These are phyloP conservation scores for Dichotomocladium elegans DNA, from an alignment of 371 early-diverging fungal genomes.

Conservation along the genomic window DNA sequence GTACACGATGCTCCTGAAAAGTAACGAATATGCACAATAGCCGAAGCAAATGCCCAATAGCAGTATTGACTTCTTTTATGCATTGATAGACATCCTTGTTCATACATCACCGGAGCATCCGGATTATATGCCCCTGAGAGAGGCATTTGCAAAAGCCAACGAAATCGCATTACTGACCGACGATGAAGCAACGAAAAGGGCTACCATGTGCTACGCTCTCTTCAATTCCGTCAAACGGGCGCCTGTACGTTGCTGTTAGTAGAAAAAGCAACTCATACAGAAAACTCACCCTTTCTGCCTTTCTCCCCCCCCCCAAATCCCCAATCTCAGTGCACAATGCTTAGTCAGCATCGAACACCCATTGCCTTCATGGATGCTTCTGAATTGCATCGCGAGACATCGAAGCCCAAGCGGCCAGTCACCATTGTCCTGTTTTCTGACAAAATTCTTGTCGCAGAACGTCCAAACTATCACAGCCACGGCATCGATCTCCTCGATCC, in stretches of 20 bases:
- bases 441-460: constrained; percentile 37
- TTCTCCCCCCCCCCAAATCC: not conserved
- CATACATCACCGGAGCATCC: constrained; percentile 28
- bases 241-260: constrained; percentile 36
- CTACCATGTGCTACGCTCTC: constrained; percentile 35
- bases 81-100: constrained; percentile 30
- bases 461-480: constrained; percentile 26
- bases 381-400: constrained; percentile 30
- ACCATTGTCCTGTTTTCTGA: constrained; percentile 42
- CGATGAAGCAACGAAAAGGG: constrained; percentile 38
- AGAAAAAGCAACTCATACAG: too few species aligned
- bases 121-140: constrained; percentile 26
- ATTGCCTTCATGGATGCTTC: constrained; percentile 37
- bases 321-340: constrained; percentile 28
- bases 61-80: too few species aligned
- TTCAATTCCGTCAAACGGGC: constrained; percentile 34
- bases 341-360: constrained; percentile 35
- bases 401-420: constrained; percentile 27
- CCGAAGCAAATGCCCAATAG: too few species aligned
- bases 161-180: constrained; percentile 43
- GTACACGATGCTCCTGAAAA: constrained; percentile 46
- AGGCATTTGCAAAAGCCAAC: constrained; percentile 26
- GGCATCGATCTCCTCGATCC: constrained; percentile 23
- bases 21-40: constrained; percentile 6
- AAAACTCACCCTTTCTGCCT: not conserved